These are phyloP conservation scores for Flaveria sonorensis DNA, from an alignment of 129 eudicot genomes.

Conservation along the genomic window DNA sequence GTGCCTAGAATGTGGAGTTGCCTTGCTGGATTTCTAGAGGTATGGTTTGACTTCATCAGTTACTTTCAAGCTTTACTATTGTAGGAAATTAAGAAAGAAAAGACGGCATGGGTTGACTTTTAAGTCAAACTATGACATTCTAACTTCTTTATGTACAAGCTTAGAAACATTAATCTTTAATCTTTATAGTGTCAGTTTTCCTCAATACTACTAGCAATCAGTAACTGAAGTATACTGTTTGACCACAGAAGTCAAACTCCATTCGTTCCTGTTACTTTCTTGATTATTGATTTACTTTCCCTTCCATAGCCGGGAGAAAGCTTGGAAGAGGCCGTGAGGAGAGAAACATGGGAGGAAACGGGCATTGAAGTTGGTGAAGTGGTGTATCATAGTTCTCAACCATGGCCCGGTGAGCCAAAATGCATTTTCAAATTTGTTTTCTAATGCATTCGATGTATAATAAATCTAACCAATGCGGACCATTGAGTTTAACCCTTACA, in stretches of 20 bases:
- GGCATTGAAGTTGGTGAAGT: constrained; percentile 94
- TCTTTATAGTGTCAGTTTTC: neutral
- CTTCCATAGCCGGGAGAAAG: constrained; percentile 87
- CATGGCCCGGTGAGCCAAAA: constrained; percentile 78
- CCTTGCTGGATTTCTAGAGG: constrained; percentile 93
- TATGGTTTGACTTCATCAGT: constrained; percentile 19
- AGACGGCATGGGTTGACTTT: neutral
- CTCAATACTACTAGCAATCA: neutral
- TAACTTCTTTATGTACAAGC: constrained; percentile 6
- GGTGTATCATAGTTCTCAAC: constrained; percentile 94
- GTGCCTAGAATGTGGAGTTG: constrained; percentile 99
- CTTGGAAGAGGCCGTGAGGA: constrained; percentile 95
- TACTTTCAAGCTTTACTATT: neutral
- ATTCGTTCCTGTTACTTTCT: neutral
- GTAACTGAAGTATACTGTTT: neutral
- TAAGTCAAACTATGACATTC: neutral
- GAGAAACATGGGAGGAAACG: constrained; percentile 97
- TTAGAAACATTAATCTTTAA: neutral
- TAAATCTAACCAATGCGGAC: neutral
- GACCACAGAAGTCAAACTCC: constrained; percentile 18
- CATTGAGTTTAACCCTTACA: neutral
- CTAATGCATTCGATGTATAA: neutral
- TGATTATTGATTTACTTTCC: neutral
- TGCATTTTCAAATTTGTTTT: constrained; percentile 14
- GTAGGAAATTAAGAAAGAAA: neutral